Conservation (phyloP, 2,329 filamentous ascomycete species). For the Penicillium sclerotiorum region DNA sequence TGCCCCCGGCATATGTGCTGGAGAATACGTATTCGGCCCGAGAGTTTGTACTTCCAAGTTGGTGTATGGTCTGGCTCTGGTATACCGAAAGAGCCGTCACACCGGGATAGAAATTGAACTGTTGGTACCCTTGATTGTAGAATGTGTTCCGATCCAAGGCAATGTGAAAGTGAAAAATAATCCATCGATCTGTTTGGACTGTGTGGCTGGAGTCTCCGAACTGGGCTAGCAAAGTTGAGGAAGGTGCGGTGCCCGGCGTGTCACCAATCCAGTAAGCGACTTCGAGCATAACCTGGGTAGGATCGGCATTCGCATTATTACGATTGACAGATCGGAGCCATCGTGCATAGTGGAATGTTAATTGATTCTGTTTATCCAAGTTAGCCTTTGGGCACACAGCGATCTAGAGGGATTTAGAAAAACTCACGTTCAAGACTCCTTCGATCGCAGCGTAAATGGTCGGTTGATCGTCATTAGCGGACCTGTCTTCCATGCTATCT, state of each 20-base stretch:
- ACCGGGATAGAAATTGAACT: neutral
- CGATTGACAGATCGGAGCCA: neutral
- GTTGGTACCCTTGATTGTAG: neutral
- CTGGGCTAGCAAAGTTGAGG: no score
- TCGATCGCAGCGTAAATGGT: neutral
- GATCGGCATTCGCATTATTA: neutral
- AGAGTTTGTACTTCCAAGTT: neutral
- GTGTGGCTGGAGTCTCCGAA: neutral
- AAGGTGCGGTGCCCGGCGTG: neutral
- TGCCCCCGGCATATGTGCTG: neutral
- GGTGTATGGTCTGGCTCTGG: neutral
- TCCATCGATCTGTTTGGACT: neutral
- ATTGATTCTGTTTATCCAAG: neutral
- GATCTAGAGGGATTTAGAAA: neutral
- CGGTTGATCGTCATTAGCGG: neutral
- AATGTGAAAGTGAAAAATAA: neutral
- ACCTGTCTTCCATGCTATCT: neutral
- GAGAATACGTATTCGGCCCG: neutral
- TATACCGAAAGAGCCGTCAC: neutral
- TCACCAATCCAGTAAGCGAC: neutral
- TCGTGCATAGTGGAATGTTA: neutral
- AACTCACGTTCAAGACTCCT: neutral
- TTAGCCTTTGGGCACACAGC: neutral
- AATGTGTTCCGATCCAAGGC: neutral
- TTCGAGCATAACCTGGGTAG: neutral